Evolutionary conservation across 1,284 basidiomycete genomes (phyloP), one percentile per base, ranked within the genome.

Genomic region (Austropuccinia psidii): DNA sequence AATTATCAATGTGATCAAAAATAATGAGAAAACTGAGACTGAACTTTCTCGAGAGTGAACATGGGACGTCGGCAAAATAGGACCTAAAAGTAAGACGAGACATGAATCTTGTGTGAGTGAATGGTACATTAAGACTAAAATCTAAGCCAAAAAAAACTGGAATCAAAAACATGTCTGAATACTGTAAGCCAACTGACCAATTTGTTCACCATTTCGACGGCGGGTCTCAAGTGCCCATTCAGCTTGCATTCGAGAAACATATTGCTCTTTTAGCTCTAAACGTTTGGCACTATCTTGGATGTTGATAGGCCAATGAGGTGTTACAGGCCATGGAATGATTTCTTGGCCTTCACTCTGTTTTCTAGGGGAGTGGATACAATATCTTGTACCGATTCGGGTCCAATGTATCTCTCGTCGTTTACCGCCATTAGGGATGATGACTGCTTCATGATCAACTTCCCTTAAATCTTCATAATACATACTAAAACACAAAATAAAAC

Each of bases 381-480:
- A 57, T 19, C 54, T 41, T 17, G 69, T 72, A 9, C 69, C 69
- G 8, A 72, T 72, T 15, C 69, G 39, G 13, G 69, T 72, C 69
- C 69, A 72, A 43, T 62, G 57, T 9, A 72, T 62, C 45, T 72
- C 69, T 37, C 33, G 61, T 35, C 58, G 55, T 27, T 57, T 55
- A 19, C 68, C 68, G 6, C 57, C 45, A 45, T 60, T 70, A 6
- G 62, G 62, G 24, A 65, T 65, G 39, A 57, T 68, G 8, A 73
- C 69, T 41, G 58, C 43, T 21, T 64, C 58, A 64, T 73, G 69
- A 15, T 73, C 41, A 35, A 73, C 69, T 37, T 73, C 69, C 39
- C 58, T 27, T 39, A 73, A 35, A 31, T 64, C 35, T 73, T 73
- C 69, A 47, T 73, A 73, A 50, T 73, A 73, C 57, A 73, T 50